Percentiles rank a stretch among this genome's conserved stretches.
Conservation (phyloP, 257 asterid species). For the Nicotiana attenuata region DNA sequence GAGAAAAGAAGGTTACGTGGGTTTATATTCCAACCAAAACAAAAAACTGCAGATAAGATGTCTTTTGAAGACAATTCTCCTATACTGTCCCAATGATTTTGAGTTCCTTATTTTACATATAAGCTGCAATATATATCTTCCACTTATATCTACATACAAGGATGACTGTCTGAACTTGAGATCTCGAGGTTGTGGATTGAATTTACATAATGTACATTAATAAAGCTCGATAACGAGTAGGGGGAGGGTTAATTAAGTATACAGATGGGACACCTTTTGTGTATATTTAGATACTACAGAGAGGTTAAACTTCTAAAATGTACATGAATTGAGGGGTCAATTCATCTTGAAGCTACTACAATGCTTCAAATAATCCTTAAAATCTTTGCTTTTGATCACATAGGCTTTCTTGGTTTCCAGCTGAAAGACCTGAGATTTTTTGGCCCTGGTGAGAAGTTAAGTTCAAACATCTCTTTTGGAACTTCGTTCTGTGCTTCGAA, state of each 20-base stretch:
- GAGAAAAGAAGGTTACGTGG: not conserved
- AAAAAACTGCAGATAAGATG: not conserved
- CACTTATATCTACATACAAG: conserved; percentile 6
- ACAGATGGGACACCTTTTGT: not conserved
- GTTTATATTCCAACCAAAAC: not conserved
- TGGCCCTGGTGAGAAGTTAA: conserved; percentile 53
- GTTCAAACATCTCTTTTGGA: conserved; percentile 81
- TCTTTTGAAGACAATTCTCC: conserved; percentile 3
- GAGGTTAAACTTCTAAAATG: not conserved
- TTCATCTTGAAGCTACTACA: conserved; percentile 8
- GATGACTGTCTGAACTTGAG: conserved; percentile 1
- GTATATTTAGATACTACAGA: not conserved
- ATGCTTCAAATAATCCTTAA: conserved; percentile 6
- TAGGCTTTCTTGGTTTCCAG: conserved; percentile 53
- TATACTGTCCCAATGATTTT: conserved; percentile 4
- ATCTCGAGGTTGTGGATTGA: conserved; percentile 9
- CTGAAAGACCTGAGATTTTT: conserved; percentile 34
- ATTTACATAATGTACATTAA: not conserved
- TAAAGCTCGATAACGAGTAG: not conserved
- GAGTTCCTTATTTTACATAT: conserved; percentile 6
- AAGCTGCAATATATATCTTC: conserved; percentile 1
- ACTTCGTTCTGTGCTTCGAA: conserved; percentile 44
- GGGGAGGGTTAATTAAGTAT: not conserved
- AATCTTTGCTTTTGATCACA: not conserved
- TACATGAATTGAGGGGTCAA: not conserved